Percentiles rank a stretch among this genome's conserved stretches.
These are phyloP conservation scores for Apiospora pterosperma DNA, from an alignment of 2,329 filamentous ascomycete species.

Conservation along the genomic window DNA sequence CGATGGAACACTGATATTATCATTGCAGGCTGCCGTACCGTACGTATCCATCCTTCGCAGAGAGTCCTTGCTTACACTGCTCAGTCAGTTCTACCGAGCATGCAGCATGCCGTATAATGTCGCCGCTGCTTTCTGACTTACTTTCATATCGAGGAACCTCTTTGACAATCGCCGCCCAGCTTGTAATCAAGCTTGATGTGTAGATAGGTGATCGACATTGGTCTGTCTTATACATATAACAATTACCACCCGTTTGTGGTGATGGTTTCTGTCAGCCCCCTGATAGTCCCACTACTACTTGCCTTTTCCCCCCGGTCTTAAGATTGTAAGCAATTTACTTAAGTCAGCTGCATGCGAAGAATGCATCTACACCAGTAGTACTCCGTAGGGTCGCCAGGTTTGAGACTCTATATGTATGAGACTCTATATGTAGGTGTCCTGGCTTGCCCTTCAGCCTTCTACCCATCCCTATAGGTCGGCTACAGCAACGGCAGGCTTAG, in stretches of 20 bases:
- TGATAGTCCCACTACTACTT: neutral
- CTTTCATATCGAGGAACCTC: neutral
- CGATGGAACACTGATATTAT: neutral
- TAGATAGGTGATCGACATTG: too few relatives aligned
- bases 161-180: neutral
- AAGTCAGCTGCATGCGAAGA: neutral
- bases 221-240: neutral
- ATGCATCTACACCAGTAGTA: neutral
- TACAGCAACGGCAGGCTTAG: neutral
- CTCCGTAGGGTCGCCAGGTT: neutral
- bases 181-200: neutral
- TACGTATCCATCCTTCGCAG: neutral
- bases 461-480: neutral
- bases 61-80: neutral
- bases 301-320: neutral
- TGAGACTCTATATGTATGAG: too few relatives aligned
- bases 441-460: neutral
- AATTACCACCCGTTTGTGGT: neutral
- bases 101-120: neutral
- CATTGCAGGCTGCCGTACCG: neutral
- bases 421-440: too few relatives aligned
- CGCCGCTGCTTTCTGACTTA: neutral
- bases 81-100: neutral
- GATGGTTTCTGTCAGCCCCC: neutral
- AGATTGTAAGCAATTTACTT: neutral